Evolutionary conservation across 768 basidiomycete species (phyloP).

Genomic region (Boletus huronensis): DNA sequence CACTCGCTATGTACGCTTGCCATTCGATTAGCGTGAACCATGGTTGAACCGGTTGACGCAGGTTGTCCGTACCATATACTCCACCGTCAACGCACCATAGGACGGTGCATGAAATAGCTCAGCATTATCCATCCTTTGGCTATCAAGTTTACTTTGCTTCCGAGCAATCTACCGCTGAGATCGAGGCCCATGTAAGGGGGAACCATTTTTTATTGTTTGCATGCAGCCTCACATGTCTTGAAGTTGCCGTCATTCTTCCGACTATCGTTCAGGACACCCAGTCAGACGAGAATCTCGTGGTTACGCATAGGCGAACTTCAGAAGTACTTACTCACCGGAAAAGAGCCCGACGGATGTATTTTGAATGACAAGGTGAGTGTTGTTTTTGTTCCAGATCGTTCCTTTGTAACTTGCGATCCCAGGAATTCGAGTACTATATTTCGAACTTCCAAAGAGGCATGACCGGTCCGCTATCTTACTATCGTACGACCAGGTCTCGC

Average conservation of each 20-base stretch:
- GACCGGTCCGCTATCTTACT: constrained; percentile 75
- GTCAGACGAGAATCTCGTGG: neutral
- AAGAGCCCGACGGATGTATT: constrained; percentile 10
- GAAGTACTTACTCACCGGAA: constrained; percentile 1
- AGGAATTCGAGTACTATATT: constrained; percentile 58
- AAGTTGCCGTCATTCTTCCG: constrained; percentile 20
- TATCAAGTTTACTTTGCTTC: constrained; percentile 70
- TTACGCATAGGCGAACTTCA: constrained; percentile 8
- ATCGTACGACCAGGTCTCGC: constrained; percentile 58
- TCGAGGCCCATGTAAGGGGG: constrained; percentile 53
- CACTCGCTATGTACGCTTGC: constrained; percentile 54
- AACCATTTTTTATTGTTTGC: neutral
- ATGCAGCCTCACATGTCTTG: constrained; percentile 25
- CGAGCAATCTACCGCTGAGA: constrained; percentile 46
- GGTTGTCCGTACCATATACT: constrained; percentile 63
- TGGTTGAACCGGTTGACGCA: constrained; percentile 25
- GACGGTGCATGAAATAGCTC: constrained; percentile 49
- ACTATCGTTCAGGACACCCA: constrained; percentile 3
- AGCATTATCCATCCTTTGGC: constrained; percentile 51
- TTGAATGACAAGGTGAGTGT: constrained; percentile 18
- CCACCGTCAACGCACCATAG: constrained; percentile 52
- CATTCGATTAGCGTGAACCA: neutral
- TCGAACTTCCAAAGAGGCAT: constrained; percentile 47
- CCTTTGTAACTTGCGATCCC: constrained; percentile 6
- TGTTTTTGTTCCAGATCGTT: neutral